Conservation (phyloP, 2,329 filamentous ascomycete genomes). For the Gliomastix tumulicola region DNA sequence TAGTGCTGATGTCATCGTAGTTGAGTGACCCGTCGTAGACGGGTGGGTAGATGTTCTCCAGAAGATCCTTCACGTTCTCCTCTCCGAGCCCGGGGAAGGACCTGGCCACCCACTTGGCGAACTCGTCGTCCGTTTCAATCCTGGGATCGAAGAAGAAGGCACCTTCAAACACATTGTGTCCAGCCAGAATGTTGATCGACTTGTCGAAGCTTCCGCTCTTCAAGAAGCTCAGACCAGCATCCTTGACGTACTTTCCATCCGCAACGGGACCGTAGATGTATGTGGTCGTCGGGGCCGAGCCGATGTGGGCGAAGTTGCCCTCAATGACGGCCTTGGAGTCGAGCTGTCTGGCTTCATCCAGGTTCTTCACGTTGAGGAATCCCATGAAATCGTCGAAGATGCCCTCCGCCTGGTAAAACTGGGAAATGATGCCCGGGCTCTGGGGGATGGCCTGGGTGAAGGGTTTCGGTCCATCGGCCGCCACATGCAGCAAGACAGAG, state of each 20-base stretch:
- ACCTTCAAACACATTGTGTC: conserved; percentile 6
- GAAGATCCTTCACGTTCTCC: background rate
- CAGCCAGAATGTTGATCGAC: conserved; percentile 5
- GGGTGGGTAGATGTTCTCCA: conserved; percentile 5
- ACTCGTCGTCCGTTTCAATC: conserved; percentile 5
- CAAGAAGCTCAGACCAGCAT: background rate
- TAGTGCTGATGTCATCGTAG: conserved; percentile 4
- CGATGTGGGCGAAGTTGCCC: conserved; percentile 6
- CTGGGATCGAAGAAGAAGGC: conserved; percentile 7
- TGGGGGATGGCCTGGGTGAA: conserved; percentile 6
- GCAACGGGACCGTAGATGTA: conserved; percentile 4
- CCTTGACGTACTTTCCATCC: conserved; percentile 3
- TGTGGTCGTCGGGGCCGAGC: conserved; percentile 2
- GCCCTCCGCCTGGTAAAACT: background rate
- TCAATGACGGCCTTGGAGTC: conserved; percentile 4
- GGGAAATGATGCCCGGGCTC: conserved; percentile 3
- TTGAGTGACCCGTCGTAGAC: conserved; percentile 5
- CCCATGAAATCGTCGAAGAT: conserved; percentile 5
- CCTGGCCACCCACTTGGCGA: conserved; percentile 2
- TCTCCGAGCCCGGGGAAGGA: conserved; percentile 4
- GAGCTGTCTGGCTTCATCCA: conserved; percentile 3
- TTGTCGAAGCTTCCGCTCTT: conserved; percentile 5
- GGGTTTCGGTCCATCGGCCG: background rate
- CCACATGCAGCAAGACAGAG: conserved; percentile 23
- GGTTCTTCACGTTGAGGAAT: conserved; percentile 3